Evolutionary conservation across 805 yeast genomes (phyloP).

Genomic region (Wickerhamomyces bisporus): DNA sequence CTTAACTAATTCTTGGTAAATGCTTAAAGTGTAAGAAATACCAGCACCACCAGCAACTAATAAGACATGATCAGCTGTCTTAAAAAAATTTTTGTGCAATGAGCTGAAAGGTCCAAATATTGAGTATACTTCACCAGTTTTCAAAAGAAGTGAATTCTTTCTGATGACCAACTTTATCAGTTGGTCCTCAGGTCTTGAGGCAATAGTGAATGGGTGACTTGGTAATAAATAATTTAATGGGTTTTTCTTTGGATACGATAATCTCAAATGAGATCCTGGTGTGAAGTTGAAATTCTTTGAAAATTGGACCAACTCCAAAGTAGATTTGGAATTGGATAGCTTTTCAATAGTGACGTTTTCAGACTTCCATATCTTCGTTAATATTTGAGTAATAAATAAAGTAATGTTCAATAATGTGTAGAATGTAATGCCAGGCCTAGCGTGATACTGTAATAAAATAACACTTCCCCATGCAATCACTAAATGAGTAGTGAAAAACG

Average conservation of each 20-base stretch:
- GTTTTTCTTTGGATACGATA: constrained; percentile 33
- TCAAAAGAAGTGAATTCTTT: constrained; percentile 31
- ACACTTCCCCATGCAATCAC: constrained; percentile 42
- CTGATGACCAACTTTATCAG: constrained; percentile 41
- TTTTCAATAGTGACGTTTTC: constrained; percentile 12
- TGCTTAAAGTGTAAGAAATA: constrained; percentile 55
- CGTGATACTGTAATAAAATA: constrained; percentile 48
- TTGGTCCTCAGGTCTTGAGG: constrained; percentile 37
- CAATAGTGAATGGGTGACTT: constrained; percentile 65
- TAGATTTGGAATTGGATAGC: constrained; percentile 14
- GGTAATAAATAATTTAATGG: constrained; percentile 47
- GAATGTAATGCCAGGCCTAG: constrained; percentile 60
- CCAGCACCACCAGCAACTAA: constrained; percentile 75
- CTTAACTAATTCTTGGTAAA: constrained; percentile 36
- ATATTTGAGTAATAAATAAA: constrained; percentile 34
- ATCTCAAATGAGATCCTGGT: constrained; percentile 58
- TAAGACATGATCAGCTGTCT: constrained; percentile 43
- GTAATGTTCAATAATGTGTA: constrained; percentile 25
- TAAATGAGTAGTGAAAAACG: constrained; percentile 56
- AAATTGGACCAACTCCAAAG: constrained; percentile 21
- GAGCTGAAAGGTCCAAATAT: constrained; percentile 41
- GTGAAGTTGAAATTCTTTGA: constrained; percentile 24
- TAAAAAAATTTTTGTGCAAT: constrained; percentile 38
- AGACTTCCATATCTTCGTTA: constrained; percentile 26
- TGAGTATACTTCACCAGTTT: constrained; percentile 30